Conservation (phyloP, 2,329 filamentous ascomycete genomes). For the Xylariaceae sp. region DNA sequence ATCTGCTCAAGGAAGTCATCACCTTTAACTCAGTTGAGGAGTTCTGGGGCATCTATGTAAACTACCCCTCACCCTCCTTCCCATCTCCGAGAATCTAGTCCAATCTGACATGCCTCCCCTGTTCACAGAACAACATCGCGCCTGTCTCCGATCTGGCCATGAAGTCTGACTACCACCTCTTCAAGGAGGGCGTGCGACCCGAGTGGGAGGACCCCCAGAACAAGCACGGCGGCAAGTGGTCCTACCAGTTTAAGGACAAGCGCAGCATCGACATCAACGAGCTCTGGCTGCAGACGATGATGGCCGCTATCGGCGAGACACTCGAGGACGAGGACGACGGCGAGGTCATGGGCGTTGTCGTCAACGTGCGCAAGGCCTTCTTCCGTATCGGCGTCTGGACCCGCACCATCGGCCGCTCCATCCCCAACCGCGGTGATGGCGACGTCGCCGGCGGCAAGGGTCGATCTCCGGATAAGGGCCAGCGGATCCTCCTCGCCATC, state of each 20-base stretch:
- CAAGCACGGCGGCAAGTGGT: slow-evolving; percentile 99
- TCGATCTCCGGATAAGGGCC: slow-evolving; percentile 74
- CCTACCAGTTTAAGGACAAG: slow-evolving; percentile 97
- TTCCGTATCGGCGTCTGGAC: slow-evolving; percentile 98
- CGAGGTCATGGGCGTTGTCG: slow-evolving; percentile 98
- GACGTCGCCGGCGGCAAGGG: slow-evolving; percentile 74
- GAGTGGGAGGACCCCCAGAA: slow-evolving; percentile 99
- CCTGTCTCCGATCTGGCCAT: slow-evolving; percentile 91
- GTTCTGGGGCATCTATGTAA: slow-evolving; percentile 98
- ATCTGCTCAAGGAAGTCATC: slow-evolving; percentile 96
- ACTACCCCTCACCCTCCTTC: slow-evolving; percentile 30
- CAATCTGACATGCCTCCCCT: slow-evolving; percentile 10
- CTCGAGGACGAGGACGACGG: slow-evolving; percentile 92
- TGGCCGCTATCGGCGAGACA: slow-evolving; percentile 94
- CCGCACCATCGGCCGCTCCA: slow-evolving; percentile 81
- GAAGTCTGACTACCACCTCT: slow-evolving; percentile 99
- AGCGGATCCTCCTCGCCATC: slow-evolving; percentile 78
- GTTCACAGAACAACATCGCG: slow-evolving; percentile 93
- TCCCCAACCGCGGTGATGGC: slow-evolving; percentile 69
- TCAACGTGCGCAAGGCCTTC: slow-evolving; percentile 98
- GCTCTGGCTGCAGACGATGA: slow-evolving; percentile 95
- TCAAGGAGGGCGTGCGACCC: slow-evolving; percentile 94
- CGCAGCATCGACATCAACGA: slow-evolving; percentile 86
- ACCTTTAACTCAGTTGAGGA: slow-evolving; percentile 98
- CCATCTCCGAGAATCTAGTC: background rate